phyloP scores from a whole-genome alignment of 2,329 filamentous ascomycete genomes.

The Gremmenia infestans region DNA sequence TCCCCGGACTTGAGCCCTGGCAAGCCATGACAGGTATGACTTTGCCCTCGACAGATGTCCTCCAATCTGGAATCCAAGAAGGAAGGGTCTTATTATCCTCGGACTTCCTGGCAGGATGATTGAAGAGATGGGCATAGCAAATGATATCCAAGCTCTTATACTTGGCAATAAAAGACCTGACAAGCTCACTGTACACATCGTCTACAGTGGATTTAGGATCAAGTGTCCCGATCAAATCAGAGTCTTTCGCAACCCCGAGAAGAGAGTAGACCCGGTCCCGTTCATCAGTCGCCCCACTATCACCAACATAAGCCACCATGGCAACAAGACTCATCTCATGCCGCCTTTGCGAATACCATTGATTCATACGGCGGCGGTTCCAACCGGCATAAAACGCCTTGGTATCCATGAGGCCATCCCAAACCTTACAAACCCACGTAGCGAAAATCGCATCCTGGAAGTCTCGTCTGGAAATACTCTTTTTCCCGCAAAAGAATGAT shows the following conservation, averaged over 20 bases:
- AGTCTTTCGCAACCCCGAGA: constrained; percentile 1
- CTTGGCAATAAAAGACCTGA: not conserved
- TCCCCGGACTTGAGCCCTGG: not conserved
- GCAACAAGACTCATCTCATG: not conserved
- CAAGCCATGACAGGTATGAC: constrained; percentile 1
- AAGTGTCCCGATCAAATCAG: not conserved
- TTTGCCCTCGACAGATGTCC: not conserved
- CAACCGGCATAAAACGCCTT: constrained; percentile 1
- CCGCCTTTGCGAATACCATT: not conserved
- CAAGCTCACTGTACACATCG: not conserved
- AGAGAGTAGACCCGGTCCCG: constrained; percentile 5
- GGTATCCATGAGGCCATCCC: not conserved
- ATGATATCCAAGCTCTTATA: constrained; percentile 5
- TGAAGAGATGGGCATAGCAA: constrained; percentile 2
- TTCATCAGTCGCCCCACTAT: constrained; percentile 3
- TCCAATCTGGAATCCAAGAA: constrained; percentile 2
- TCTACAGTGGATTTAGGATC: not conserved
- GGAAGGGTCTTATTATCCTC: not conserved
- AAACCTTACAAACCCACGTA: not conserved
- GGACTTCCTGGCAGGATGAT: not conserved
- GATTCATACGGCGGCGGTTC: constrained; percentile 4
- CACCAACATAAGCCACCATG: constrained; percentile 5
- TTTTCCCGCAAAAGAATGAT: constrained; percentile 8
- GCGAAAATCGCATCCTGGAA: not conserved
- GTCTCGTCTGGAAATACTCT: not conserved